These are phyloP conservation scores for Phytopythium aichiense DNA, from an alignment of 352 stramenopile genomes.

Conservation along the genomic window DNA sequence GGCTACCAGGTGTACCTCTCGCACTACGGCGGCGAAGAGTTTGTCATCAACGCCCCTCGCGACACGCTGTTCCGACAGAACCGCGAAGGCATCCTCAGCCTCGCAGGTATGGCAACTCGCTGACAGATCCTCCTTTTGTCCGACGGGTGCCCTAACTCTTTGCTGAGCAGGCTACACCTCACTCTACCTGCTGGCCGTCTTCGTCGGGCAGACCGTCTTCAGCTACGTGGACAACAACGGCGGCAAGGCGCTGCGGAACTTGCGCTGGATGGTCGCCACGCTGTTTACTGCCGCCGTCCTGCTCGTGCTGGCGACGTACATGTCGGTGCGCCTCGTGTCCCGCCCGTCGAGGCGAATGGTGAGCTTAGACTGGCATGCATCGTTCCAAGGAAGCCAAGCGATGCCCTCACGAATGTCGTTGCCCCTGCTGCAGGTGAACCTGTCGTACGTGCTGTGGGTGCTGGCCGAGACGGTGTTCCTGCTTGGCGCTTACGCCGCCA, in stretches of 20 bases:
- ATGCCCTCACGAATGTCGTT: neutral
- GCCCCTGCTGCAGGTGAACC: conserved; percentile 42
- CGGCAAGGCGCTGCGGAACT: conserved; percentile 54
- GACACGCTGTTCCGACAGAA: conserved; percentile 89
- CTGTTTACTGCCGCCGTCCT: conserved; percentile 37
- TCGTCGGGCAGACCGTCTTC: conserved; percentile 58
- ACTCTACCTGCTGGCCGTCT: conserved; percentile 84
- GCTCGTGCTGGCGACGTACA: conserved; percentile 49
- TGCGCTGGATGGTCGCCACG: conserved; percentile 50
- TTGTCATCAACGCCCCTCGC: conserved; percentile 68
- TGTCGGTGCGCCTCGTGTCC: conserved; percentile 50
- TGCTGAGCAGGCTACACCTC: conserved; percentile 82
- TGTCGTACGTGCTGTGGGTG: conserved; percentile 79
- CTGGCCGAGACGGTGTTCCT: conserved; percentile 60
- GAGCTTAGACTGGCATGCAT: neutral
- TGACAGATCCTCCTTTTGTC: neutral
- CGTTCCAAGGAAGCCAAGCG: neutral
- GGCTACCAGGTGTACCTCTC: conserved; percentile 84
- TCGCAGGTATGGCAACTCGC: conserved; percentile 45
- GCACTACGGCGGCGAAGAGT: conserved; percentile 62
- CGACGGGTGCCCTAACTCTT: neutral
- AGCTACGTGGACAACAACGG: conserved; percentile 57
- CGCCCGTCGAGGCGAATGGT: conserved; percentile 74
- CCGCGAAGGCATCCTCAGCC: conserved; percentile 93
- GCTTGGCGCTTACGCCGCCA: conserved; percentile 44